Evolutionary conservation across 345 rosid species (phyloP).

Genomic region (Chamaenerion angustifolium): DNA sequence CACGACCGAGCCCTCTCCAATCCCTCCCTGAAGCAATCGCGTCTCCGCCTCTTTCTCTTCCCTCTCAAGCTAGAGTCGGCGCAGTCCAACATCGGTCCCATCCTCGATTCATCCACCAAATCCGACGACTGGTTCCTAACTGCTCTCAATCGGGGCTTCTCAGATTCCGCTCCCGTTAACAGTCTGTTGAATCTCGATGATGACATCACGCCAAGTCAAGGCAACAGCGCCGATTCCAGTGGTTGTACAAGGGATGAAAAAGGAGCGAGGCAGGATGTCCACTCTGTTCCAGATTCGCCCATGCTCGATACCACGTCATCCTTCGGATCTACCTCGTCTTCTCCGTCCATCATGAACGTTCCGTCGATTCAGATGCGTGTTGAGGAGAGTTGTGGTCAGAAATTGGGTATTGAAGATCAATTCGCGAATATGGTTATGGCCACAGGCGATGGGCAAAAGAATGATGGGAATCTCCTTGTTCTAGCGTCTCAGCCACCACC

Average conservation of each 20-base stretch:
- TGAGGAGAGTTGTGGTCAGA: conserved; percentile 45
- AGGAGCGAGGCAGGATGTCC: conserved; percentile 53
- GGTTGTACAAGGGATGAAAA: conserved; percentile 11
- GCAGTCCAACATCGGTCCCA: conserved; percentile 53
- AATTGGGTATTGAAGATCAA: conserved; percentile 75
- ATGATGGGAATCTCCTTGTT: conserved; percentile 41
- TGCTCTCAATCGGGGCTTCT: conserved; percentile 71
- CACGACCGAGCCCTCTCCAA: conserved; percentile 53
- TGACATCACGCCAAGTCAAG: conserved; percentile 9
- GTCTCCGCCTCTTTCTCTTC: conserved; percentile 80
- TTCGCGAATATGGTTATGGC: conserved; percentile 41
- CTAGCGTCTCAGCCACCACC: conserved; percentile 44
- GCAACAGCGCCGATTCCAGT: conserved; percentile 4
- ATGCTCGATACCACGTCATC: conserved; percentile 84
- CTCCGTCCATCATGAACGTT: conserved; percentile 72
- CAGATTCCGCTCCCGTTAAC: conserved; percentile 69
- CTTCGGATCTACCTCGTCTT: conserved; percentile 91
- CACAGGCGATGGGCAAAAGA: conserved; percentile 24
- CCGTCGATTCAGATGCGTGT: conserved; percentile 77
- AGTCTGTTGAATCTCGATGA: conserved; percentile 72
- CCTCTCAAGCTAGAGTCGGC: conserved; percentile 55
- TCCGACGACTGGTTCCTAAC: conserved; percentile 89
- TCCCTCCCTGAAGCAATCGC: conserved; percentile 31
- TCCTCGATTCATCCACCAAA: conserved; percentile 48
- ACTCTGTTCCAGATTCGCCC: conserved; percentile 86